Conservation (phyloP, 2,329 filamentous ascomycete species). For the Chaetomiaceae sp. region DNA sequence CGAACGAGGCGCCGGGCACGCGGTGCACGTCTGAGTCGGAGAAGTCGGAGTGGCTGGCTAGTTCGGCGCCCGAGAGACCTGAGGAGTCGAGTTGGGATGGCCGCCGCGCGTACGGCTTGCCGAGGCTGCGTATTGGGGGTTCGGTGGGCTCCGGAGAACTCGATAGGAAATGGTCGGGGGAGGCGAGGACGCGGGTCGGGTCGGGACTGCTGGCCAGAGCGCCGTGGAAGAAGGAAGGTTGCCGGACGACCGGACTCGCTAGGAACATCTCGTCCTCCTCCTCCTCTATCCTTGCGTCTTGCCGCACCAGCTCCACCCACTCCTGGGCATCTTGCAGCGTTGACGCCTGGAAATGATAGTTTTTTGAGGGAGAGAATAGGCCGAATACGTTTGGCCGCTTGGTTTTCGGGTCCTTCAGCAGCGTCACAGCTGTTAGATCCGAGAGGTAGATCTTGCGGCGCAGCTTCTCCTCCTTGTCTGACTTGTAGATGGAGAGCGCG, state of each 20-base stretch:
- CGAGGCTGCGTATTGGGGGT: slow-evolving; percentile 27
- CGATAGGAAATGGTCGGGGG: slow-evolving; percentile 41
- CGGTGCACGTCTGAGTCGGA: slow-evolving; percentile 60
- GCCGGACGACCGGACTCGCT: slow-evolving; percentile 55
- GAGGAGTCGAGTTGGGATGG: slow-evolving; percentile 62
- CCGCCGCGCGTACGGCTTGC: slow-evolving; percentile 37
- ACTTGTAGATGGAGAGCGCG: slow-evolving; percentile 86
- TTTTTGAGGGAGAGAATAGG: slow-evolving; percentile 82
- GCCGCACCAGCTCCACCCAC: slow-evolving; percentile 79
- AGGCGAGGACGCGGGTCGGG: slow-evolving; percentile 20
- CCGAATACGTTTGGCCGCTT: slow-evolving; percentile 85
- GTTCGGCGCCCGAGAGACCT: slow-evolving; percentile 55
- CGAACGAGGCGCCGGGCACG: slow-evolving; percentile 45
- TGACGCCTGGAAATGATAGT: slow-evolving; percentile 80
- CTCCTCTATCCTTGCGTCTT: slow-evolving; percentile 76
- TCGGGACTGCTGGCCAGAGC: slow-evolving; percentile 10
- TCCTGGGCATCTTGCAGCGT: slow-evolving; percentile 69
- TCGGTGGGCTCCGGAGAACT: slow-evolving; percentile 58
- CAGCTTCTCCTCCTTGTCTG: slow-evolving; percentile 81
- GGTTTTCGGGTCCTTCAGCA: slow-evolving; percentile 82
- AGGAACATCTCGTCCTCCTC: slow-evolving; percentile 80
- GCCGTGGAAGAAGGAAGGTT: slow-evolving; percentile 36
- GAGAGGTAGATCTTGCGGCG: slow-evolving; percentile 81
- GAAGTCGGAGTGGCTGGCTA: slow-evolving; percentile 80
- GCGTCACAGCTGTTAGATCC: slow-evolving; percentile 84